Percentiles rank a stretch among this genome's conserved stretches.
phyloP scores from a whole-genome alignment of 495 filamentous ascomycete genomes.

The Cercophora sp. region DNA sequence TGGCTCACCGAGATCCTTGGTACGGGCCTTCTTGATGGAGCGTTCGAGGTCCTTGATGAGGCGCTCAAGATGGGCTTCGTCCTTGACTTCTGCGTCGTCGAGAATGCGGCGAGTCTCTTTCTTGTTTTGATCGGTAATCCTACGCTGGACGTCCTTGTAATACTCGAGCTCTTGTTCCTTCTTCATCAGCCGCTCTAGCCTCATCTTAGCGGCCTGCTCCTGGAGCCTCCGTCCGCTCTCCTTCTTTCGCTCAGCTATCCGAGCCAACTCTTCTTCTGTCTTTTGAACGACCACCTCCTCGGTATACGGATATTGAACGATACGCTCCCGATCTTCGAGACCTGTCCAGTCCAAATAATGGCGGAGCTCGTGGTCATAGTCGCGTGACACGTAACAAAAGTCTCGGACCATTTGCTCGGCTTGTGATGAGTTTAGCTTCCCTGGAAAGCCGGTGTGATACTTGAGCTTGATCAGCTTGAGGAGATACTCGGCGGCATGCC shows the following conservation, averaged over 20 bases:
- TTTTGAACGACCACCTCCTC: slow-evolving; percentile 87
- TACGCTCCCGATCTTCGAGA: slow-evolving; percentile 78
- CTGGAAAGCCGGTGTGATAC: slow-evolving; percentile 76
- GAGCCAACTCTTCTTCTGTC: slow-evolving; percentile 83
- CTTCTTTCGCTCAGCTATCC: slow-evolving; percentile 84
- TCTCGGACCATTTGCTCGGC: slow-evolving; percentile 81
- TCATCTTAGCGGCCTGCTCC: slow-evolving; percentile 95
- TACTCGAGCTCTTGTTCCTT: slow-evolving; percentile 96
- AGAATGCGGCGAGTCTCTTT: slow-evolving; percentile 83
- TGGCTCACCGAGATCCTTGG: slow-evolving; percentile 84
- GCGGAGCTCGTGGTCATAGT: slow-evolving; percentile 73
- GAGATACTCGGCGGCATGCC: slow-evolving; percentile 83
- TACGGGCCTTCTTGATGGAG: slow-evolving; percentile 78
- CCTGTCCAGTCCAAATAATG: slow-evolving; percentile 81
- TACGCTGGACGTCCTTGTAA: slow-evolving; percentile 73
- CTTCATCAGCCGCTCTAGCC: slow-evolving; percentile 86
- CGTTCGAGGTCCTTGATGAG: slow-evolving; percentile 84
- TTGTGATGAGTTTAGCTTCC: slow-evolving; percentile 78
- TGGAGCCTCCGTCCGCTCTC: slow-evolving; percentile 88
- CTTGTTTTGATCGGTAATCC: slow-evolving; percentile 65
- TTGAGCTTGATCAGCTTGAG: slow-evolving; percentile 87
- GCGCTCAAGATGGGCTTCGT: slow-evolving; percentile 76
- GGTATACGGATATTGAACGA: slow-evolving; percentile 89
- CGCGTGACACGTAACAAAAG: slow-evolving; percentile 82
- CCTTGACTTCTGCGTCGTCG: slow-evolving; percentile 86